phyloP scores from a whole-genome alignment of 768 basidiomycete species.

The Suillus lakei region DNA sequence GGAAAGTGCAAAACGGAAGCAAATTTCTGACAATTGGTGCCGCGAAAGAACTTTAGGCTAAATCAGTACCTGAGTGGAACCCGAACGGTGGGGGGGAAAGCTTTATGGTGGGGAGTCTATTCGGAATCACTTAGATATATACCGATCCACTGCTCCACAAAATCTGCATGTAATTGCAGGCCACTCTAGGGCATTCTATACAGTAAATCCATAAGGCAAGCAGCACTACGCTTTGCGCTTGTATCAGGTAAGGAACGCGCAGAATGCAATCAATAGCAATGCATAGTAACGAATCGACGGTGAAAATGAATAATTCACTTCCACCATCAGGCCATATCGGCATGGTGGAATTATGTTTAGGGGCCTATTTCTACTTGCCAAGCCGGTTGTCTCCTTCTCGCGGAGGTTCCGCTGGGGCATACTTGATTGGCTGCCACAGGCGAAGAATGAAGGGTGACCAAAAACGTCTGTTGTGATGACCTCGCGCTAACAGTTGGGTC shows the following conservation, averaged over 20 bases:
- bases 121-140: constrained; percentile 6
- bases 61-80: constrained; percentile 8
- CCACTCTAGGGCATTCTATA: neutral
- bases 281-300: neutral
- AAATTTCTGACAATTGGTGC: constrained; percentile 17
- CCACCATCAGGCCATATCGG: constrained; percentile 3
- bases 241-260: constrained; percentile 1
- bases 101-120: neutral
- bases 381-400: constrained; percentile 1
- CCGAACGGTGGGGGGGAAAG: neutral
- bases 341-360: constrained; percentile 3
- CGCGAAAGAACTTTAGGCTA: constrained; percentile 7
- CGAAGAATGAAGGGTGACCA: neutral
- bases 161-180: neutral
- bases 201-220: constrained; percentile 10
- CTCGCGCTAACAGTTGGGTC: neutral
- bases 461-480: neutral
- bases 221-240: neutral
- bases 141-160: neutral
- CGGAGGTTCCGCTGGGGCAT: constrained; percentile 1
- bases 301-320: constrained; percentile 7
- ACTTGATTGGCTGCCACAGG: constrained; percentile 9
- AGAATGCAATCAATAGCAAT: neutral
- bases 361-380: neutral
- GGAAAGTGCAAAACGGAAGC: constrained; percentile 24